A percentile compares a stretch with the other conserved stretches of the same genome.
Evolutionary conservation across 2,329 filamentous ascomycete species (phyloP).

Genomic region (Ophiostoma piceae): DNA sequence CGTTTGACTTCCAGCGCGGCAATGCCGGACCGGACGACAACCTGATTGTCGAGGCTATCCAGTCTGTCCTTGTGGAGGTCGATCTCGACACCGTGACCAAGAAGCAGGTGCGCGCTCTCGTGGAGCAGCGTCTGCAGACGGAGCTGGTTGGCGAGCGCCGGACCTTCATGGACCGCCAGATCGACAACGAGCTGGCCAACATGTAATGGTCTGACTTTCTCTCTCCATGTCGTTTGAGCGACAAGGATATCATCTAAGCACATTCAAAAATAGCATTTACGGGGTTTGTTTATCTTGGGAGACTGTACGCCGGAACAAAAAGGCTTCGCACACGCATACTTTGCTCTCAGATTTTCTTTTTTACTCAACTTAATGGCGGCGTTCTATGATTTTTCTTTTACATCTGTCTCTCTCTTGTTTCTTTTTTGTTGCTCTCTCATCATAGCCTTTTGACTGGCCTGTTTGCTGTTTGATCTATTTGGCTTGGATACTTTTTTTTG

Average conservation of each 20-base stretch:
- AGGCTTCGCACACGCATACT: background rate
- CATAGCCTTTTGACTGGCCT: background rate
- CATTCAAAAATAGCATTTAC: slow-evolving; percentile 11
- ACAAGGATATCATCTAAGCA: background rate
- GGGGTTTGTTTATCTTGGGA: slow-evolving; percentile 10
- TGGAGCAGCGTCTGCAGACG: slow-evolving; percentile 88
- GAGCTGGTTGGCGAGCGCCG: slow-evolving; percentile 81
- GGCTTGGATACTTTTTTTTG: background rate
- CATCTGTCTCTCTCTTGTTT: background rate
- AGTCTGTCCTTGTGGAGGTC: slow-evolving; percentile 75
- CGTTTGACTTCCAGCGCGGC: slow-evolving; percentile 58
- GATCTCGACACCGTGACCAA: slow-evolving; percentile 97
- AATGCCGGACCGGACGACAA: slow-evolving; percentile 67
- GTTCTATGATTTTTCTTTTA: slow-evolving; percentile 13
- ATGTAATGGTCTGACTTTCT: slow-evolving; percentile 55
- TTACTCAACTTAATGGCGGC: background rate
- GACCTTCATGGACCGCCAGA: slow-evolving; percentile 85
- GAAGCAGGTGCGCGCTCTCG: slow-evolving; percentile 87
- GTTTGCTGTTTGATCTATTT: background rate
- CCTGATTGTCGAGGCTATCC: slow-evolving; percentile 78
- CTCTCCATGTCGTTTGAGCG: background rate
- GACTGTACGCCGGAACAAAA: slow-evolving; percentile 2
- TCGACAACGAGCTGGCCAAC: slow-evolving; percentile 86
- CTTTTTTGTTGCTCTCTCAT: background rate
- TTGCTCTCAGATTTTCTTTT: background rate